A percentile compares a stretch with the other conserved stretches of the same genome.
phyloP scores from a whole-genome alignment of 768 basidiomycete species.

The Leucosporidium creatinivorum region DNA sequence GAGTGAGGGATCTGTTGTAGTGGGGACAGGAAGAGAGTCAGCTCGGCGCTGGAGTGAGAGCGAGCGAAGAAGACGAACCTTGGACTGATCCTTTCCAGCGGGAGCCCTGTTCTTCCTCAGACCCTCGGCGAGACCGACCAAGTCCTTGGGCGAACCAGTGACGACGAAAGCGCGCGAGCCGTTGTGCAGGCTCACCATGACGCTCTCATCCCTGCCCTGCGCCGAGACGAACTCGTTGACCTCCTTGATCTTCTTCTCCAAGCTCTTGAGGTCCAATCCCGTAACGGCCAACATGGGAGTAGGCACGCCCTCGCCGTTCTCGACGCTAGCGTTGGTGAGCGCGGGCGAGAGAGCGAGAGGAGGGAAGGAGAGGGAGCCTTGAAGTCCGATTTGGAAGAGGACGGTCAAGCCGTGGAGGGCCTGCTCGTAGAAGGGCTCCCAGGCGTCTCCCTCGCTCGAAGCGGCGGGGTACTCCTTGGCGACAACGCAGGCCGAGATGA shows the following conservation, averaged over 20 bases:
- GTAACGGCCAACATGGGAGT: conserved; percentile 88
- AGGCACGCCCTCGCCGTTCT: conserved; percentile 87
- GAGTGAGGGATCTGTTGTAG: conserved; percentile 61
- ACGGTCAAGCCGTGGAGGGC: conserved; percentile 76
- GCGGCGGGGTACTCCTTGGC: conserved; percentile 63
- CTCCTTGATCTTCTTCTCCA: conserved; percentile 72
- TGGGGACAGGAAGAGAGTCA: neutral
- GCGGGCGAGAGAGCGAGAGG: conserved; percentile 78
- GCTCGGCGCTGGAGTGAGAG: neutral
- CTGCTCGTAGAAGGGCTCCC: conserved; percentile 65
- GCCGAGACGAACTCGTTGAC: conserved; percentile 77
- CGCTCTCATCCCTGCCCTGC: conserved; percentile 49
- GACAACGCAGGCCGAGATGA: conserved; percentile 86
- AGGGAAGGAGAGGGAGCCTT: conserved; percentile 91
- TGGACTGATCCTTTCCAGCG: conserved; percentile 82
- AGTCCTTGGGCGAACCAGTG: conserved; percentile 78
- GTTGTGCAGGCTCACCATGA: conserved; percentile 85
- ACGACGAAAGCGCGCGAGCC: conserved; percentile 85
- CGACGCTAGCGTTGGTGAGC: conserved; percentile 76
- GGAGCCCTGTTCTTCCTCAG: conserved; percentile 84
- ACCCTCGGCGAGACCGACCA: conserved; percentile 90
- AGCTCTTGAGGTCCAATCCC: conserved; percentile 60
- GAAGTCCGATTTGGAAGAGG: conserved; percentile 87
- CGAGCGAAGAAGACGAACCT: conserved; percentile 42
- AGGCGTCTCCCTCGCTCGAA: conserved; percentile 24